Evolutionary conservation across 768 basidiomycete species (phyloP), one percentile per base, ranked within the genome.

Genomic region (Suillus subluteus): DNA sequence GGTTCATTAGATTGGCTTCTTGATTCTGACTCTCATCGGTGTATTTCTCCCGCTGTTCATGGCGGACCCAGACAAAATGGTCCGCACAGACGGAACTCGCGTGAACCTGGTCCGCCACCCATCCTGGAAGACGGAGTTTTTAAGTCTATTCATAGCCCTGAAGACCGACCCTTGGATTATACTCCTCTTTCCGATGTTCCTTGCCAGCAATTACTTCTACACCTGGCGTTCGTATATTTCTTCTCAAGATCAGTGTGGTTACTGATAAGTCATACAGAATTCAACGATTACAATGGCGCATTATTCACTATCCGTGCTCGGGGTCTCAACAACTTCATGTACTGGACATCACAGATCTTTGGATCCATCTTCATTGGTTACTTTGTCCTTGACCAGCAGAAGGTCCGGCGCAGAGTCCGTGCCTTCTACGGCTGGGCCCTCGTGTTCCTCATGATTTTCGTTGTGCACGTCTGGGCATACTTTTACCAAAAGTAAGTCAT

Each of bases 141-240:
- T 83, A 67, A 89, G 88, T 6, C 83, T 95, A 30, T 92, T 85
- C 77, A 67, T 89, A 62, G 86, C 90, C 0, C 80, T 95, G 58
- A 84, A 80, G 62, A 87, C 85, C 2, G 93, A 95, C 71, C 91
- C 91, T 0, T 82, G 86, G 79, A 87, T 95, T 71, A 35, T 94
- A 11, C 77, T 92, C 4, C 86, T 94, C 40, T 91, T 95, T 81
- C 93, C 94, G 40, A 91, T 94, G 89, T 94, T 94, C 78, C 85
- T 92, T 64, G 86, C 90, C 6, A 90, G 88, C 62, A 94, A 94
- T 75, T 94, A 90, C 86, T 93, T 93, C 79, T 92, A 91, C 73
- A 87, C 92, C 13, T 93, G 91, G 91, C 91, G 91, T 91, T 66
- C 72, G 89, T 80, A 21, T 44, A 66, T 38, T 16, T 46, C 3